Base-by-base conservation (phyloP, 2,329 filamentous ascomycete species). In the Aspergillus quadrilineatus region DNA sequence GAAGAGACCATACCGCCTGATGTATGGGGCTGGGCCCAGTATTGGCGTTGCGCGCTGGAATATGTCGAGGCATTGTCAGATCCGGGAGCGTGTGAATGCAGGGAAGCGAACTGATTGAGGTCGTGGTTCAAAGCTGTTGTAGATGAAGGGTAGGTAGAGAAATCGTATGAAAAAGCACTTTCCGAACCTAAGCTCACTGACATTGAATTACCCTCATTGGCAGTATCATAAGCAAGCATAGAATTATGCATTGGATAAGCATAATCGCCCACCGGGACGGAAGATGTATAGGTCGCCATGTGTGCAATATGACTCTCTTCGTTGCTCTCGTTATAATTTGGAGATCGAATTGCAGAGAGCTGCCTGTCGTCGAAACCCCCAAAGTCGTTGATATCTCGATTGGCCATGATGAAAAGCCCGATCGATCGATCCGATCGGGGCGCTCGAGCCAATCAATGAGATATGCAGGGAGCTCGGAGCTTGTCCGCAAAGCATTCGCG, bases 221-320 rank as follows among this genome's bases (percentile, higher is more conserved):
- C 61, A 17, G 17, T 17, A 17, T 70, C 66, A 51, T 70, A 71
- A 4, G 61, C 46, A 43, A 68, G 56, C 59, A 71, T 66, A 2
- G 62, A 54, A 53, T 65, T 66, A 36, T 56, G 58, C 17, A 55
- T 45, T 34, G 53, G 57, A 53, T 62, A 65, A 53, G 48, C 26
- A 56, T 57, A 60, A 43, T 53, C 45, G 15, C 48, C 53, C 41
- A 52, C 36, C n/a, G 50, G 55, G 32, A 65, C 51, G 17, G 55
- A 57, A 9, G 54, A 34, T 14, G 57, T 45, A 36, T 53, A 63
- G 15, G 62, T 15, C 29, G 60, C 52, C 53, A 60, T 56, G 32
- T 54, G 46, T n/a, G 48, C 45, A 55, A 60, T 58, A 14, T 57
- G 56, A 29, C 49, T 51, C 44, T 57, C 56, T 15, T 54, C 12